Conservation (phyloP, 495 filamentous ascomycete species). For the Hyaloscypha finlandica region DNA sequence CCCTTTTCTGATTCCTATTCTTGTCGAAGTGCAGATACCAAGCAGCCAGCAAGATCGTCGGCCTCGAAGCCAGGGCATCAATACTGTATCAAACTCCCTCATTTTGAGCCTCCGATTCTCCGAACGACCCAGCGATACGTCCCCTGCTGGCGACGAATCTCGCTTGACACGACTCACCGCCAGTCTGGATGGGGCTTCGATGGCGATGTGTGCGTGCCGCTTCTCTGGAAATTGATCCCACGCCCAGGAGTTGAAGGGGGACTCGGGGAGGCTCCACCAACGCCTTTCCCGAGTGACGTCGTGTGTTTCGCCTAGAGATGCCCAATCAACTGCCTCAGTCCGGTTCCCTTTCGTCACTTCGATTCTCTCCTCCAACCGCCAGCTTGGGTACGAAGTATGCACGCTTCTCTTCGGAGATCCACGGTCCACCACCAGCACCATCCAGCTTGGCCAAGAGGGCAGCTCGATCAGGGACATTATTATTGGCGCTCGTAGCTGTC, state of each 20-base stretch:
- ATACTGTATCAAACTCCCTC: background rate
- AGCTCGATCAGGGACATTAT: background rate
- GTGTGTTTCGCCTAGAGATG: background rate
- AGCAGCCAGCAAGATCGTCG: background rate
- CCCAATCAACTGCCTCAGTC: slow-evolving; percentile 16
- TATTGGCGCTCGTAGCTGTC: background rate
- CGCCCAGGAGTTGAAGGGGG: background rate
- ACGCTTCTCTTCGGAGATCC: background rate
- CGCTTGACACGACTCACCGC: slow-evolving; percentile 3
- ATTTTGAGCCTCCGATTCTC: too few relatives aligned
- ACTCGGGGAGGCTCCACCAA: background rate
- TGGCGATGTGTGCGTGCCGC: background rate
- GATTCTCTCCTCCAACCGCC: background rate
- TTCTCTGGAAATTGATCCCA: background rate
- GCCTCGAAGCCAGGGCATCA: background rate
- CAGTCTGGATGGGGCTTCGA: background rate
- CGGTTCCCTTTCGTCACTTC: background rate
- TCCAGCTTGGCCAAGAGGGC: background rate
- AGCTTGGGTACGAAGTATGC: background rate
- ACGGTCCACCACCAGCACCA: slow-evolving; percentile 5
- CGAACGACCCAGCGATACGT: too few relatives aligned
- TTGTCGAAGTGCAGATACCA: background rate
- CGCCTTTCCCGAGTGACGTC: slow-evolving; percentile 1
- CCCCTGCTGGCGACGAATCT: background rate
- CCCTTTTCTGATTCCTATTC: too few relatives aligned